These are phyloP conservation scores for Ceratobasidium sp. DNA, from an alignment of 1,284 basidiomycete species.

Conservation along the genomic window DNA sequence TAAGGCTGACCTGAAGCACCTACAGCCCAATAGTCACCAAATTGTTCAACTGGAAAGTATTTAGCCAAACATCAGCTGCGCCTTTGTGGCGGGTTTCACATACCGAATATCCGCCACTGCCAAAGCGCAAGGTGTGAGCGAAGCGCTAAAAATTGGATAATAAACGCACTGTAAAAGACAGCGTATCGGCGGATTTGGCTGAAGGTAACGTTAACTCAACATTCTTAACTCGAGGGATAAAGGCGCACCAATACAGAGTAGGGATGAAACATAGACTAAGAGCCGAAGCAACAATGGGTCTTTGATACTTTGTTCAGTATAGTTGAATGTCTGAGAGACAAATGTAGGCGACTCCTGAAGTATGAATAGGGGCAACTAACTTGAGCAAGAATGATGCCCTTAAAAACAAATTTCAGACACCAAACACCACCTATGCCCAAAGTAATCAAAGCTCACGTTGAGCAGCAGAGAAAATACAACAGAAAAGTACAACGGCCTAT, in stretches of 20 bases:
- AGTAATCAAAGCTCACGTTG: background rate
- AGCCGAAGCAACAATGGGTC: background rate
- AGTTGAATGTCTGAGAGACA: conserved; percentile 12
- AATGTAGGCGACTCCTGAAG: too few relatives aligned
- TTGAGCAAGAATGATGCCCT: conserved; percentile 24
- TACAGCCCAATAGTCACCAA: conserved; percentile 15
- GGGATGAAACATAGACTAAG: conserved; percentile 6
- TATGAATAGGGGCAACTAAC: too few relatives aligned
- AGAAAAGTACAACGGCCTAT: conserved; percentile 11
- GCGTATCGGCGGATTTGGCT: conserved; percentile 8
- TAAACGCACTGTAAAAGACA: background rate
- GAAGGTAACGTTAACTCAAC: background rate
- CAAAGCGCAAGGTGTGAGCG: background rate
- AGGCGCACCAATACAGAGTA: conserved; percentile 12
- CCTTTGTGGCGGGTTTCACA: background rate
- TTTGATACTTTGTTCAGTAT: conserved; percentile 7
- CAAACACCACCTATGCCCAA: too few relatives aligned
- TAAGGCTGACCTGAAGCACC: background rate
- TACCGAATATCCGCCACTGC: conserved; percentile 29
- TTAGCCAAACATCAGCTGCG: background rate
- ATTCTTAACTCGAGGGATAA: background rate
- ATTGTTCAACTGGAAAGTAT: conserved; percentile 6
- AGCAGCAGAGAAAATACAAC: conserved; percentile 7
- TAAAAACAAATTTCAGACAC: too few relatives aligned
- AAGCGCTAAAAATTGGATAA: background rate